Evolutionary conservation across 768 basidiomycete species (phyloP).

Genomic region (Pulveroboletus sp.): DNA sequence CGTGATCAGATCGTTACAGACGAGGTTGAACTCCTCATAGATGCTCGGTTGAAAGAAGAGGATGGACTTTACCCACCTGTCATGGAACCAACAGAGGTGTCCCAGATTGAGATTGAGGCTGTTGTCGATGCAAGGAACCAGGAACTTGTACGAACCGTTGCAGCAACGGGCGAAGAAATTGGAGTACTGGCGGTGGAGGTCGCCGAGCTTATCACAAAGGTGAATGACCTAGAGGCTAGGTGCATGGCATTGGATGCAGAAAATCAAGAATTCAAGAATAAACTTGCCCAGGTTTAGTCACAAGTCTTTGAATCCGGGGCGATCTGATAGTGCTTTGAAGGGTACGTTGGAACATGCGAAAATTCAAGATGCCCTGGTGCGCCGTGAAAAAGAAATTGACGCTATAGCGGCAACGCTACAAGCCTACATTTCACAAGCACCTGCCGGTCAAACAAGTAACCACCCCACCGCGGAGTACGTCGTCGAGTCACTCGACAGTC

Average conservation of each 20-base stretch:
- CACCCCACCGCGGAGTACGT: constrained; percentile 30
- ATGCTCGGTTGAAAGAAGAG: constrained; percentile 27
- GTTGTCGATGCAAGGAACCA: constrained; percentile 23
- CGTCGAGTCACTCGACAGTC: constrained; percentile 22
- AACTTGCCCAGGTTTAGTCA: constrained; percentile 24
- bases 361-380: constrained; percentile 13
- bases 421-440: constrained; percentile 29
- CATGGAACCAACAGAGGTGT: constrained; percentile 11
- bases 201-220: constrained; percentile 29
- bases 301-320: not conserved
- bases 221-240: constrained; percentile 19
- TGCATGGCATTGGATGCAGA: constrained; percentile 23
- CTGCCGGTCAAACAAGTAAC: constrained; percentile 9
- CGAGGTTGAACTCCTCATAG: constrained; percentile 29
- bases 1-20: constrained; percentile 27
- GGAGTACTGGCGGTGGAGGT: constrained; percentile 29
- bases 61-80: constrained; percentile 20
- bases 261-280: constrained; percentile 24
- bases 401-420: constrained; percentile 28
- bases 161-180: constrained; percentile 27
- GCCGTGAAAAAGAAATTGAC: constrained; percentile 25
- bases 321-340: constrained; percentile 9
- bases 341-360: constrained; percentile 8
- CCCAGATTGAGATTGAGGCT: constrained; percentile 22
- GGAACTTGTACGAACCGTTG: constrained; percentile 13